phyloP scores from a whole-genome alignment of 495 filamentous ascomycete genomes.

The Chaetomium tenue region DNA sequence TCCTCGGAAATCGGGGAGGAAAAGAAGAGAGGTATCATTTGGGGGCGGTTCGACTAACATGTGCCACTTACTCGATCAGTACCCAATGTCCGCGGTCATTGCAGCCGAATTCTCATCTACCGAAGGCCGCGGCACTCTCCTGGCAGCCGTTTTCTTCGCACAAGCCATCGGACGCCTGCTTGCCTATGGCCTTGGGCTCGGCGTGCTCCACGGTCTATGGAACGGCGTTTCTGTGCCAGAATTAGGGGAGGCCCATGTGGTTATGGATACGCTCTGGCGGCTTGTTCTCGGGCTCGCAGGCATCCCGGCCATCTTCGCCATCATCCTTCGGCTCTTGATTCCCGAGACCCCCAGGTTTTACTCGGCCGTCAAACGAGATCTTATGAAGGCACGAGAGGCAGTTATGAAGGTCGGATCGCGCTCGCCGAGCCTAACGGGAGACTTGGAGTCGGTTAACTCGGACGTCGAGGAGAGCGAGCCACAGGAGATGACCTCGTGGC shows the following conservation, averaged over 20 bases:
- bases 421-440: background rate
- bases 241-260: background rate
- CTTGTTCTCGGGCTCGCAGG: conserved; percentile 1
- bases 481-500: background rate
- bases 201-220: background rate
- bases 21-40: no score
- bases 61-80: background rate
- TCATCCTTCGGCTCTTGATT: conserved; percentile 1
- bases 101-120: conserved; percentile 6
- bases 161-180: conserved; percentile 2
- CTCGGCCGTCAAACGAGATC: background rate
- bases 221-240: background rate
- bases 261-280: background rate
- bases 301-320: conserved; percentile 1
- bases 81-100: conserved; percentile 5
- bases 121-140: background rate
- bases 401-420: conserved; percentile 4
- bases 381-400: background rate
- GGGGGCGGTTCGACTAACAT: background rate
- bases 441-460: background rate
- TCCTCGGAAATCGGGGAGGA: no score
- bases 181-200: background rate
- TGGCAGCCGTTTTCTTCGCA: conserved; percentile 2
- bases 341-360: conserved; percentile 6
- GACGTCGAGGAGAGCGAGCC: background rate